Evolutionary conservation across 2,329 filamentous ascomycete species (phyloP).

Genomic region (Arthroderma sp.): DNA sequence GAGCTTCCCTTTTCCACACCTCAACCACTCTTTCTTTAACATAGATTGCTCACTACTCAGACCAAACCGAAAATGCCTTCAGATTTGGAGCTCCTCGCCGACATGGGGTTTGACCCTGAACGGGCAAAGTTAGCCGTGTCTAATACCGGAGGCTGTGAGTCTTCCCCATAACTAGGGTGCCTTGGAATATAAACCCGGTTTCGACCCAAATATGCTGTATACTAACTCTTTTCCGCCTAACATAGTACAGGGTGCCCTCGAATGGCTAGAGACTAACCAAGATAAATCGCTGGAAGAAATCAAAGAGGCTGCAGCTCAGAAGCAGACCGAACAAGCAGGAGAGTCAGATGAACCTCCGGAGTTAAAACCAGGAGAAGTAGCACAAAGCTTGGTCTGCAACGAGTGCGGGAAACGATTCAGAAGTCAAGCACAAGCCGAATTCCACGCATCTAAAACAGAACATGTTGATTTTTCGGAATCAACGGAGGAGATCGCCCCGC

Average conservation of each 20-base stretch:
- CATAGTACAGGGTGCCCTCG: conserved; percentile 74
- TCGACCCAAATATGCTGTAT: neutral
- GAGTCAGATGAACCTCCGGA: conserved; percentile 48
- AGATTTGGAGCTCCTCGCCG: conserved; percentile 50
- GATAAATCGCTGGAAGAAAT: conserved; percentile 54
- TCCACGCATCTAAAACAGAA: conserved; percentile 81
- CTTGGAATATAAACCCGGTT: neutral
- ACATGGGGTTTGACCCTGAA: conserved; percentile 70
- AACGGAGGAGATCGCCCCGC: conserved; percentile 75
- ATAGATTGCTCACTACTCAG: neutral
- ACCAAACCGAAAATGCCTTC: conserved; percentile 29
- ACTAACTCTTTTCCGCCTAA: neutral
- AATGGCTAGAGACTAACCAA: conserved; percentile 89
- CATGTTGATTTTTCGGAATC: conserved; percentile 90
- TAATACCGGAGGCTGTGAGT: conserved; percentile 65
- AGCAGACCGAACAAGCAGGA: conserved; percentile 29
- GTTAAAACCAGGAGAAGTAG: conserved; percentile 58
- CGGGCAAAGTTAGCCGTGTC: conserved; percentile 74
- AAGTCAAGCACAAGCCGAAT: conserved; percentile 68
- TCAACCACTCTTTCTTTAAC: neutral
- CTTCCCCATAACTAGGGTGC: neutral
- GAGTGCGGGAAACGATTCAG: conserved; percentile 89
- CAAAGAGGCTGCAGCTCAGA: conserved; percentile 22
- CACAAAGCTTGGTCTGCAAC: conserved; percentile 79
- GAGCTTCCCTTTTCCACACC: neutral